These are phyloP conservation scores for Hyaloscypha finlandica DNA, from an alignment of 495 filamentous ascomycete genomes.

Conservation along the genomic window DNA sequence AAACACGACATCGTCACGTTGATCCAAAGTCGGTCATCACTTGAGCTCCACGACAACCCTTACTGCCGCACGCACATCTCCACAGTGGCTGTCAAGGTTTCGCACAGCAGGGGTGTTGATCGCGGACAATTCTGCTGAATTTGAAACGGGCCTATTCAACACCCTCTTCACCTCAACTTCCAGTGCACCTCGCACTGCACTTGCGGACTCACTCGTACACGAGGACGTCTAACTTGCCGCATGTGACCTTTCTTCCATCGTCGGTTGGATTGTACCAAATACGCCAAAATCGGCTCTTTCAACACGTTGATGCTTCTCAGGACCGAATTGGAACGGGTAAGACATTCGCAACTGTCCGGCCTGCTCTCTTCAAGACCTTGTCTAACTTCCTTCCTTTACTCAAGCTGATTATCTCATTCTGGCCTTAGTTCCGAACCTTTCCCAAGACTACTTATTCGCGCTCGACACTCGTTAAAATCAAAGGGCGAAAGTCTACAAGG, in stretches of 20 bases:
- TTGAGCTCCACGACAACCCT: neutral
- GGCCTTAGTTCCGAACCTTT: neutral
- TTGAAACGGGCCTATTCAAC: slow-evolving; percentile 7
- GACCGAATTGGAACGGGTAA: slow-evolving; percentile 5
- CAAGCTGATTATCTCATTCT: neutral
- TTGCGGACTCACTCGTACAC: neutral
- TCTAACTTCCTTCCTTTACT: neutral
- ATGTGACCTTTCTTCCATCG: neutral
- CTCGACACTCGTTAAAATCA: neutral
- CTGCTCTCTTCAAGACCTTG: neutral
- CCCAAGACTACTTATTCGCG: neutral
- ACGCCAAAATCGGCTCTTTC: neutral
- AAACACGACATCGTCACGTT: neutral
- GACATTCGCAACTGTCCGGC: slow-evolving; percentile 7
- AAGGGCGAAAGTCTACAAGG: neutral
- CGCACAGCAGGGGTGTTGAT: slow-evolving; percentile 18
- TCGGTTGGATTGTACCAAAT: neutral
- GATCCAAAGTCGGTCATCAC: neutral
- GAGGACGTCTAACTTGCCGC: neutral
- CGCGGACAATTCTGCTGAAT: slow-evolving; percentile 12
- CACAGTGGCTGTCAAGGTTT: slow-evolving; percentile 16
- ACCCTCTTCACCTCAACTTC: neutral
- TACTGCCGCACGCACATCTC: neutral
- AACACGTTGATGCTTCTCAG: neutral
- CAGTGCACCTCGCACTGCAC: neutral